Evolutionary conservation across 2,329 filamentous ascomycete genomes (phyloP), one percentile per base, ranked within the genome.

Genomic region (Fusarium sambucinum): DNA sequence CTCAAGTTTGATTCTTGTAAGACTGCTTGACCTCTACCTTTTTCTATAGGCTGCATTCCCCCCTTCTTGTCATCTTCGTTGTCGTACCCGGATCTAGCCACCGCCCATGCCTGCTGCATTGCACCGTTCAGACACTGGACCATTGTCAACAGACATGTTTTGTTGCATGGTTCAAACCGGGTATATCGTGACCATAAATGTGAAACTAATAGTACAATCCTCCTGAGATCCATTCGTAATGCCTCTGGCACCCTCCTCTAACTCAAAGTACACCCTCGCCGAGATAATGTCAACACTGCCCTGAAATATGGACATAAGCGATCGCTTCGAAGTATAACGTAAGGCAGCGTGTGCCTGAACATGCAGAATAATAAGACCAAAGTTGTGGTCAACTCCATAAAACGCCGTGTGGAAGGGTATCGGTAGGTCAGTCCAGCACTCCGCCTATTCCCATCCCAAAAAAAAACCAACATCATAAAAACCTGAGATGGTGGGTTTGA

Each of bases 331-430:
- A 74, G 56, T 64, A 47, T 67, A 65, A 41, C 51, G 32, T 23
- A 47, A 57, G 56, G 52, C 50, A 59, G 53, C 58, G 23, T 46
- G 44, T 68, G 55, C 60, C 63, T 40, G 30, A 44, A 58, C 35
- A 60, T 48, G 52, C 52, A 57, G 53, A 67, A 66, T 66, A 55
- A 30, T 21, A 41, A 38, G 57, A 59, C 66, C 66, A 55, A 27
- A 66, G 45, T 21, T 27, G 23, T 56, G 63, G 44, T 61, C 62
- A 56, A 71, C 67, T 68, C 67, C 71, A 55, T 63, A 59, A 73
- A 73, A 76, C 70, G 59, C 71, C 71, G 57, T 59, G 57, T 69
- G 63, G 66, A 70, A 73, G 73, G 73, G 71, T 75, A 74, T 74
- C 72, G 58, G 38, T 73, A 68, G 69, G 73, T 75, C 63, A 66